A percentile compares a stretch with the other conserved stretches of the same genome.
Conservation (phyloP, 148 eudicot genomes). For the Rhododendron henanense region DNA sequence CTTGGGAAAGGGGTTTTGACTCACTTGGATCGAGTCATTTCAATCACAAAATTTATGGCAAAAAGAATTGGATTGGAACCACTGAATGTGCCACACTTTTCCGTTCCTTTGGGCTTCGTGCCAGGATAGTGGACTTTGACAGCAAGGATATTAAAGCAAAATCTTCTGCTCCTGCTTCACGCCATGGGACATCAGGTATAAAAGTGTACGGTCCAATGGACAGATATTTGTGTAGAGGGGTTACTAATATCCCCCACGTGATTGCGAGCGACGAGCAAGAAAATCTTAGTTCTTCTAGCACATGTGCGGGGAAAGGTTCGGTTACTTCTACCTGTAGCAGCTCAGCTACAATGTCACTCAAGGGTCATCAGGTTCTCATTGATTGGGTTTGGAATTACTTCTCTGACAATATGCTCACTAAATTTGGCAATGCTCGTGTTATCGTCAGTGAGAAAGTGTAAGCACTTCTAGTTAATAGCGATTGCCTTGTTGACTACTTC, state of each 20-base stretch:
- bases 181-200: slow-evolving; percentile 1
- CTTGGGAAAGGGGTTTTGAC: slow-evolving; percentile 88
- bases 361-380: slow-evolving; percentile 59
- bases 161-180: slow-evolving; percentile 5
- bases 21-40: slow-evolving; percentile 55
- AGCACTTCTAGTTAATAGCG: slow-evolving; percentile 17
- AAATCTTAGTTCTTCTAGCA: slow-evolving; percentile 10
- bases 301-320: slow-evolving; percentile 6
- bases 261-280: slow-evolving; percentile 3
- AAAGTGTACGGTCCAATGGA: slow-evolving; percentile 74
- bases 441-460: slow-evolving; percentile 70
- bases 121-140: slow-evolving; percentile 83
- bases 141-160: slow-evolving; percentile 22
- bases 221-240: slow-evolving; percentile 44
- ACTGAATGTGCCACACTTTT: slow-evolving; percentile 88
- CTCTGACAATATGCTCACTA: slow-evolving; percentile 34
- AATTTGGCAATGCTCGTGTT: slow-evolving; percentile 40
- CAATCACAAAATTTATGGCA: slow-evolving; percentile 51
- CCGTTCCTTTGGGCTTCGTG: slow-evolving; percentile 89
- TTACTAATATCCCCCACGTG: not conserved
- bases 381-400: slow-evolving; percentile 97
- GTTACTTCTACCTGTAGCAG: slow-evolving; percentile 16
- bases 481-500: not conserved
- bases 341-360: slow-evolving; percentile 18
- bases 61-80: slow-evolving; percentile 86